Percentiles rank a stretch among this genome's conserved stretches.
Evolutionary conservation across 2,329 filamentous ascomycete species (phyloP).

Genomic region (Penicillium sclerotigenum): DNA sequence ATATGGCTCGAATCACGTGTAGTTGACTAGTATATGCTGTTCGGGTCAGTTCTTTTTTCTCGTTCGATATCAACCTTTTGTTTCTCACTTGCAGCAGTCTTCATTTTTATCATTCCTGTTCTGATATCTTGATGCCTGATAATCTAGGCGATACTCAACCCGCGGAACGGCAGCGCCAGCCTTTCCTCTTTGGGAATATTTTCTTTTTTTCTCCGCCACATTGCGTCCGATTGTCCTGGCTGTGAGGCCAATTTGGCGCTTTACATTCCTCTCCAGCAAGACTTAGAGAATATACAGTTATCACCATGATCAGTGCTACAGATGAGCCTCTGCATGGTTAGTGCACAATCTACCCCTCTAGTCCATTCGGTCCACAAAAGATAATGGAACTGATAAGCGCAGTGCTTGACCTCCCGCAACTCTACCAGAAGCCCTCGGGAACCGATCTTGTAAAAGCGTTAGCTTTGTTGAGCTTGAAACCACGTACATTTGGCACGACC

Average conservation of each 20-base stretch:
- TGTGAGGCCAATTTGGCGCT: conserved; percentile 1
- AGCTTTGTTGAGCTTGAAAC: conserved; percentile 62
- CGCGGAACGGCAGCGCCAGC: conserved; percentile 27
- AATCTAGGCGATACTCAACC: conserved; percentile 20
- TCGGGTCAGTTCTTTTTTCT: not conserved
- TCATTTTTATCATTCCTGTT: not conserved
- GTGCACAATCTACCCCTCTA: conserved; percentile 14
- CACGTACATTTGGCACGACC: conserved; percentile 47
- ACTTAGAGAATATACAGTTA: not conserved
- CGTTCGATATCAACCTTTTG: not conserved
- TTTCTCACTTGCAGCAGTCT: not conserved
- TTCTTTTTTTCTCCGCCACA: conserved; percentile 21
- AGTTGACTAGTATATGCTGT: not conserved
- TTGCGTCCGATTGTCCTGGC: not conserved
- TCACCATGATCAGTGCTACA: conserved; percentile 36
- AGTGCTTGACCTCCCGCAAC: conserved; percentile 76
- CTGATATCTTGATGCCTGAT: conserved; percentile 4
- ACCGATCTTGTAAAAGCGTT: conserved; percentile 63
- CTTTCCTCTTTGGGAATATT: conserved; percentile 37
- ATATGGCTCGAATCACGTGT: not conserved
- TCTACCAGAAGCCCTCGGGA: conserved; percentile 71
- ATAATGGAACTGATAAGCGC: conserved; percentile 35
- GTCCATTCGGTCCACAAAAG: conserved; percentile 16
- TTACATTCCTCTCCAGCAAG: not conserved
- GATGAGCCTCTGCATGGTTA: conserved; percentile 42